Conservation (phyloP, 2,329 filamentous ascomycete species). For the Calonectria ilicicola region DNA sequence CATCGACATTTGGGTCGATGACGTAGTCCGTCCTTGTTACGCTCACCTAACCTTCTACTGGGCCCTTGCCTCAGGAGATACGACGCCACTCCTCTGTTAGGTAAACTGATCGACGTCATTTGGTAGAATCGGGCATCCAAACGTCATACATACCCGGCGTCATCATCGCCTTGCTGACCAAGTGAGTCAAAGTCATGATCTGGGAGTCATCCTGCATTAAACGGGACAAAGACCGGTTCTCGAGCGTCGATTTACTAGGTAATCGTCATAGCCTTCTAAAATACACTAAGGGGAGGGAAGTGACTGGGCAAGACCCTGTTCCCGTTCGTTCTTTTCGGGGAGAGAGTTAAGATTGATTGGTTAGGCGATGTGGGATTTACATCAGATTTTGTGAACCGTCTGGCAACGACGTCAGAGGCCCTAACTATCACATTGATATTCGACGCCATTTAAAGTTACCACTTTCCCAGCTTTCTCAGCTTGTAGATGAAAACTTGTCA, state of each 20-base stretch:
- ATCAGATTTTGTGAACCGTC: background rate
- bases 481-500: background rate
- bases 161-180: background rate
- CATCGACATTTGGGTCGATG: background rate
- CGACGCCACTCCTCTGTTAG: background rate
- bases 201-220: background rate
- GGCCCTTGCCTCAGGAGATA: background rate
- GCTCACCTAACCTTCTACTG: background rate
- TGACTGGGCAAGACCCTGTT: background rate
- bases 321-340: too few relatives aligned
- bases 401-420: slow-evolving; percentile 11
- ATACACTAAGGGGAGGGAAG: background rate
- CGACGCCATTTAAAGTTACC: slow-evolving; percentile 7
- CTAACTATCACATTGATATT: background rate
- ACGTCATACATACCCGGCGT: slow-evolving; percentile 3
- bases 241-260: background rate
- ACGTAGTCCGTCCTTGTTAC: background rate
- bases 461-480: background rate
- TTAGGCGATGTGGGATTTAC: background rate
- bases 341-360: background rate
- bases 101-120: background rate
- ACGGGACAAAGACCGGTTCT: background rate
- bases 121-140: background rate
- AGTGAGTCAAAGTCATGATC: background rate
- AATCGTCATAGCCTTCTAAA: background rate